A percentile compares a stretch with the other conserved stretches of the same genome.
These are phyloP conservation scores for Leptomonas pyrrhocoris DNA, from an alignment of 208 protist species.

Conservation along the genomic window DNA sequence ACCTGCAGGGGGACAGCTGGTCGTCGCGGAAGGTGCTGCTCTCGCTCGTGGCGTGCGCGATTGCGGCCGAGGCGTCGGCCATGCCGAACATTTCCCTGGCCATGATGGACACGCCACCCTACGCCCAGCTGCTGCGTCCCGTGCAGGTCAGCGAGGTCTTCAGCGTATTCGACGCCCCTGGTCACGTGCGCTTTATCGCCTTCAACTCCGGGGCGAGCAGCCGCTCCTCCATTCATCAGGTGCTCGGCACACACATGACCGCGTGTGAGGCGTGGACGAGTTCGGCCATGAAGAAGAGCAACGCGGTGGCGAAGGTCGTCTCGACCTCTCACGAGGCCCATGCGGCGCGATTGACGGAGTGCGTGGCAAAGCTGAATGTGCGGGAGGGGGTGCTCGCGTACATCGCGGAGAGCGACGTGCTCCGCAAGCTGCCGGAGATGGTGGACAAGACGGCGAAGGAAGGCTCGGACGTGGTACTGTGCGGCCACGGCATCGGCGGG, in stretches of 20 bases:
- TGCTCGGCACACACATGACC: conserved; percentile 25
- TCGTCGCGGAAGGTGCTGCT: conserved; percentile 40
- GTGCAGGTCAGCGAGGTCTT: conserved; percentile 22
- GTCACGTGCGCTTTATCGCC: conserved; percentile 35
- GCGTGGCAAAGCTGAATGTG: conserved; percentile 22
- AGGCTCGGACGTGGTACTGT: conserved; percentile 43
- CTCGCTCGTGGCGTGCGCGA: conserved; percentile 21
- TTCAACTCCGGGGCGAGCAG: conserved; percentile 32
- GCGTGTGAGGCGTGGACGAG: conserved; percentile 45
- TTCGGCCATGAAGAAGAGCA: background rate
- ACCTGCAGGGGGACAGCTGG: conserved; percentile 17
- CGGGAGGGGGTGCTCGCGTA: conserved; percentile 21
- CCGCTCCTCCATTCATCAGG: conserved; percentile 20
- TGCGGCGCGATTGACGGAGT: background rate
- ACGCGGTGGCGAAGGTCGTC: conserved; percentile 34
- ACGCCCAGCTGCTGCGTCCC: conserved; percentile 36
- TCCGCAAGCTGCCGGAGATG: conserved; percentile 18
- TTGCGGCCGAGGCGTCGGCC: conserved; percentile 35
- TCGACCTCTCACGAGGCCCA: conserved; percentile 9
- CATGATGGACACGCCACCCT: conserved; percentile 37
- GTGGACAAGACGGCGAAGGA: conserved; percentile 31
- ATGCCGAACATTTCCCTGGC: conserved; percentile 40
- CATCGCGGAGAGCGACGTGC: conserved; percentile 20
- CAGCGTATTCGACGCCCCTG: conserved; percentile 39
- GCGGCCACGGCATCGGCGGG: conserved; percentile 51